Base-by-base conservation (phyloP, 2,329 filamentous ascomycete species). In the Tricladium varicosporioides region DNA sequence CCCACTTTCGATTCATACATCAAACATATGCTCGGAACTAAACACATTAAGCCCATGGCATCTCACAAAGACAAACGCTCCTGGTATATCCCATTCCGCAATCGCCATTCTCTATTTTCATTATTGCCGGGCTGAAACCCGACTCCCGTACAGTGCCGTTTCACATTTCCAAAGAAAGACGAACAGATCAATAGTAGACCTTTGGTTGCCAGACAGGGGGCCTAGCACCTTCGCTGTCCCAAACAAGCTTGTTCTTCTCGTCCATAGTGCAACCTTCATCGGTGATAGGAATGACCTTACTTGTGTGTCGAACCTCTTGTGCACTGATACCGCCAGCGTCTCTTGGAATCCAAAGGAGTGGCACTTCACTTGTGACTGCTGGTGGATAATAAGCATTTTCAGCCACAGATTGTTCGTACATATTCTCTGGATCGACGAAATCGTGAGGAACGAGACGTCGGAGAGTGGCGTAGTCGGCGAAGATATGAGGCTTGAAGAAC, bases 281-380 rank as follows among this genome's bases (percentile, higher is more conserved):
- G 0, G 89, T 92, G 62, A 95, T 93, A 1, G 86, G 83, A 31
- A 91, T 89, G 32, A 89, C 81, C 66, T 81, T 83, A 63, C 78
- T 78, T 0, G 88, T 89, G 65, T 94, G 88, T 11, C 78, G 78
- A 53, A 94, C 79, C 72, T 96, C 92, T 70, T 95, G 89, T 65
- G 80, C 80, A 53, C 86, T 91, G 44, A 96, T 82, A 9, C 91
- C 89, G 19, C 85, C 82, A 1, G 80, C 74, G 67, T 96, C 92
- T 57, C 83, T 79, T 0, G 92, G 91, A 54, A 96, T 89, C 92
- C 92, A 96, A n/a, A 96, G 77, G 31, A 91, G 75, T 1, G 89
- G 89, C 1, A 82, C 73, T 64, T 79, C 63, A 59, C 83, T 78
- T 19, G 72, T 81, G 68, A 93, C 80, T 0, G 87, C 81, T 0